A percentile compares a stretch with the other conserved stretches of the same genome.
Evolutionary conservation across 1,139 yeast genomes (phyloP).

Genomic region (Blastobotrys ciferrii): DNA sequence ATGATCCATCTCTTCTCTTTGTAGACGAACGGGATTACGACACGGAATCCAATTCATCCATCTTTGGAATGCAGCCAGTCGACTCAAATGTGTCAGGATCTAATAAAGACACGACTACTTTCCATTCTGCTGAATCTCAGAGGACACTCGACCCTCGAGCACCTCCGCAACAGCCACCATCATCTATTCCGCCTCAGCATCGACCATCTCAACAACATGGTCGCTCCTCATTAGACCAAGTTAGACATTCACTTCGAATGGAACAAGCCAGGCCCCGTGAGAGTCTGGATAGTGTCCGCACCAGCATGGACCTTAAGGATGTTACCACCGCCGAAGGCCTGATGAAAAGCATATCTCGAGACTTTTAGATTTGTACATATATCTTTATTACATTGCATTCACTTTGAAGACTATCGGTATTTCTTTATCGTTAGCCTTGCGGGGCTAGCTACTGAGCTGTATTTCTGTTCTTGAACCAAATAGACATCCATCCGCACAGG

Average conservation of each 20-base stretch:
- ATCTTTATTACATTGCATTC: constrained; percentile 3
- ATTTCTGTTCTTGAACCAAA: neutral
- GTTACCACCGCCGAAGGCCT: constrained; percentile 33
- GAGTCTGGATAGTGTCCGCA: constrained; percentile 29
- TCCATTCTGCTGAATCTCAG: neutral
- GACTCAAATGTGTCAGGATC: constrained; percentile 4
- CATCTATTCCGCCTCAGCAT: neutral
- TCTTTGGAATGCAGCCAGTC: constrained; percentile 14
- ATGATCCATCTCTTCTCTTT: constrained; percentile 6
- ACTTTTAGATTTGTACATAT: constrained; percentile 2
- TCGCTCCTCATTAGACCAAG: constrained; percentile 24
- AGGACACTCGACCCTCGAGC: neutral
- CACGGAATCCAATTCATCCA: constrained; percentile 7
- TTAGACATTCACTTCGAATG: constrained; percentile 27
- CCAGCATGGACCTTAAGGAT: constrained; percentile 32
- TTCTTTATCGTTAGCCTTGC: constrained; percentile 4
- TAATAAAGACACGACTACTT: neutral
- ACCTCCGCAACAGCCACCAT: constrained; percentile 1
- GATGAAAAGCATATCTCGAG: constrained; percentile 19
- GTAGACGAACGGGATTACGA: constrained; percentile 8
- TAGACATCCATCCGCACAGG: neutral
- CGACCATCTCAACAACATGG: constrained; percentile 7
- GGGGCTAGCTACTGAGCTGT: neutral
- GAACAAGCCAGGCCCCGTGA: constrained; percentile 30
- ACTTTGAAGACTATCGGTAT: neutral